Conservation (phyloP, 352 stramenopile species). For the Globisporangium spiculum region DNA sequence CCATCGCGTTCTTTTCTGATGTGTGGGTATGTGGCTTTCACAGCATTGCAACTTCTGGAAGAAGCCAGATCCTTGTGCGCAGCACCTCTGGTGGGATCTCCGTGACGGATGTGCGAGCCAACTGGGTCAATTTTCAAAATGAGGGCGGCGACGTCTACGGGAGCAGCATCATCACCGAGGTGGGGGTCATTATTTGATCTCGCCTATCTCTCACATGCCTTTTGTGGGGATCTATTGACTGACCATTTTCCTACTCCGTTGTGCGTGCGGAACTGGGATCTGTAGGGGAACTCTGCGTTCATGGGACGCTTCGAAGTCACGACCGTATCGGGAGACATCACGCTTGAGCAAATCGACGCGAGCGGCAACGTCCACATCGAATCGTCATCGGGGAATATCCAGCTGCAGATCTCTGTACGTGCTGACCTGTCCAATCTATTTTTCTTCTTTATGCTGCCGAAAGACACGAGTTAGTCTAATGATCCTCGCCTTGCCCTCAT, state of each 20-base stretch:
- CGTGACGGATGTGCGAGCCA: slow-evolving; percentile 36
- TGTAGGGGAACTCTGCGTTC: slow-evolving; percentile 61
- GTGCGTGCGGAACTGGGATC: neutral
- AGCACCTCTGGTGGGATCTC: slow-evolving; percentile 52
- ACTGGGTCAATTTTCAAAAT: slow-evolving; percentile 58
- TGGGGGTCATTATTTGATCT: slow-evolving; percentile 14
- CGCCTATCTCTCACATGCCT: neutral
- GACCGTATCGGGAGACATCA: slow-evolving; percentile 54
- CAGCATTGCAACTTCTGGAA: slow-evolving; percentile 45
- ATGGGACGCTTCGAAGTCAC: slow-evolving; percentile 63
- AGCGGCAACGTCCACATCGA: slow-evolving; percentile 64
- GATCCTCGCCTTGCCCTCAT: neutral
- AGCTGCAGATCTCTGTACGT: slow-evolving; percentile 45
- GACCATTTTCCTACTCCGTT: neutral
- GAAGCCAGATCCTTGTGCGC: slow-evolving; percentile 44
- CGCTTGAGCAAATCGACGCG: slow-evolving; percentile 42
- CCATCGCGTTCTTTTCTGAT: neutral
- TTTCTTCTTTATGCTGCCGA: neutral
- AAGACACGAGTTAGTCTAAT: neutral
- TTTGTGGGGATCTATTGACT: neutral
- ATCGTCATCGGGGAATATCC: slow-evolving; percentile 60
- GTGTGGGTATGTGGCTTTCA: neutral
- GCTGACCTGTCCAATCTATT: neutral
- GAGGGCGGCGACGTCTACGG: slow-evolving; percentile 42
- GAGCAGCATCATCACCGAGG: slow-evolving; percentile 31